These are phyloP conservation scores for Dendrobium chrysotoxum DNA, from an alignment of 106 monocot species.

Conservation along the genomic window DNA sequence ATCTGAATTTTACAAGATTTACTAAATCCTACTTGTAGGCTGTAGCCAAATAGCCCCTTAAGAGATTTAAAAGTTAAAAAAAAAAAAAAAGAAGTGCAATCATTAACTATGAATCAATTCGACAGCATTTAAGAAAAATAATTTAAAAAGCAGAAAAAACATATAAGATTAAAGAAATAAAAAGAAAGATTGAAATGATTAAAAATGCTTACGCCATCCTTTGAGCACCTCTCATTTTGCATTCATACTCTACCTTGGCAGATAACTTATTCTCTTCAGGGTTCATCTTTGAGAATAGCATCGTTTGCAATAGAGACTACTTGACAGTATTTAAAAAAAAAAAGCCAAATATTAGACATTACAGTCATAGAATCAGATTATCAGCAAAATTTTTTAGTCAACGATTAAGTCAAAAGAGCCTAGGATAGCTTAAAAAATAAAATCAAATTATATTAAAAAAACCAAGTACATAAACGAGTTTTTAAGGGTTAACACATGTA, in stretches of 20 bases:
- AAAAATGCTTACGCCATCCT: conserved; percentile 86
- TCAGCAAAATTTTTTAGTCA: background rate
- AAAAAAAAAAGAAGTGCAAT: background rate
- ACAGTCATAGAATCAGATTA: background rate
- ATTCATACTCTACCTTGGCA: conserved; percentile 90
- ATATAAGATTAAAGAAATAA: background rate
- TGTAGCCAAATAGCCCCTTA: background rate
- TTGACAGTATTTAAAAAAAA: conserved; percentile 4
- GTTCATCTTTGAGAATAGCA: conserved; percentile 67
- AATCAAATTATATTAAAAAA: no score
- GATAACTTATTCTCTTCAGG: conserved; percentile 74
- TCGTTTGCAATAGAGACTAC: conserved; percentile 87
- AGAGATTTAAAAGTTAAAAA: background rate
- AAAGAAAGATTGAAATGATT: background rate
- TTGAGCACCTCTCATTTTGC: conserved; percentile 98
- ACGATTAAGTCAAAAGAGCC: background rate
- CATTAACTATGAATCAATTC: background rate
- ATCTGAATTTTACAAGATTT: no score
- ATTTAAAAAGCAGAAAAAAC: background rate
- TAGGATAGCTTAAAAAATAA: background rate
- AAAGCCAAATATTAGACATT: background rate
- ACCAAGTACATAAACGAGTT: no score
- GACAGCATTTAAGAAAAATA: background rate
- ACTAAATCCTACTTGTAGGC: no score
- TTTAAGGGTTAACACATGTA: background rate